These are phyloP conservation scores for Phytopythium cucurbitacearum DNA, from an alignment of 352 stramenopile species.

Conservation along the genomic window DNA sequence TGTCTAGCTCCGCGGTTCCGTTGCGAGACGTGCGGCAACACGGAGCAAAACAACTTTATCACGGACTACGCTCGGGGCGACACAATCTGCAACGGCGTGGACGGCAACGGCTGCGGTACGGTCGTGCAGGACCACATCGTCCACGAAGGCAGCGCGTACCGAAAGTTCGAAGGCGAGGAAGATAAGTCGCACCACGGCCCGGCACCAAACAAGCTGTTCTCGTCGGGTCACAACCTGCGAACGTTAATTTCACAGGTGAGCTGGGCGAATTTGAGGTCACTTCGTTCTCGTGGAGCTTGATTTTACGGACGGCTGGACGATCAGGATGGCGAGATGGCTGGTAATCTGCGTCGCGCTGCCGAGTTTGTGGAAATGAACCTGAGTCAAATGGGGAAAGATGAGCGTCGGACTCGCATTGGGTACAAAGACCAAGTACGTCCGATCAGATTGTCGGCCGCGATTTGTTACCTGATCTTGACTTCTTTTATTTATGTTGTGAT, in stretches of 20 bases:
- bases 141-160: slow-evolving; percentile 94
- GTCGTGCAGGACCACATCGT: slow-evolving; percentile 95
- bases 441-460: neutral
- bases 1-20: slow-evolving; percentile 66
- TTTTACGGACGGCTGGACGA: slow-evolving; percentile 3
- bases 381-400: slow-evolving; percentile 95
- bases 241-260: slow-evolving; percentile 90
- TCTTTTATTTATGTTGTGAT: neutral
- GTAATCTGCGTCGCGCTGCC: slow-evolving; percentile 73
- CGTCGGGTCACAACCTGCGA: slow-evolving; percentile 92
- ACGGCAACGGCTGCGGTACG: slow-evolving; percentile 89
- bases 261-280: slow-evolving; percentile 2
- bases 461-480: neutral
- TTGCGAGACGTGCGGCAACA: slow-evolving; percentile 86
- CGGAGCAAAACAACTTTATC: slow-evolving; percentile 89
- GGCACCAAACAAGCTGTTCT: slow-evolving; percentile 94
- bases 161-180: slow-evolving; percentile 97
- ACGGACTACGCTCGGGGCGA: slow-evolving; percentile 85
- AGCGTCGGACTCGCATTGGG: slow-evolving; percentile 92
- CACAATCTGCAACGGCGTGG: slow-evolving; percentile 84
- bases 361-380: slow-evolving; percentile 96
- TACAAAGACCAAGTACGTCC: slow-evolving; percentile 96
- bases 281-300: slow-evolving; percentile 1
- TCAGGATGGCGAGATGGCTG: slow-evolving; percentile 84
- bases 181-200: slow-evolving; percentile 96